phyloP scores from a whole-genome alignment of 225 moss, liverwort and hornwort genomes.

The Polytrichum commune region DNA sequence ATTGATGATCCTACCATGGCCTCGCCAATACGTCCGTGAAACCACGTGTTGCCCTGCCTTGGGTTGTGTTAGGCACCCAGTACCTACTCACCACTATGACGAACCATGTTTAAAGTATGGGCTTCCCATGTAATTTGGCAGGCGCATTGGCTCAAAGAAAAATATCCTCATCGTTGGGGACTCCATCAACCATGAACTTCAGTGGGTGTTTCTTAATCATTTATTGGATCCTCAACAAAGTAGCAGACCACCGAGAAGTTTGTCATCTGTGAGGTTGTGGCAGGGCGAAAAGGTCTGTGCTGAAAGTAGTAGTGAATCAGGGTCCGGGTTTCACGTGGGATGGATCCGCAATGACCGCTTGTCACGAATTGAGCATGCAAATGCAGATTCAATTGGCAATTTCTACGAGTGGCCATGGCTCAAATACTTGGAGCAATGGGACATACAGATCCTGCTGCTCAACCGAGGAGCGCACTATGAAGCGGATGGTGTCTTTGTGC shows the following conservation, averaged over 20 bases:
- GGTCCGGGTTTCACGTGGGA: slow-evolving; percentile 32
- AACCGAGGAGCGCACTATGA: slow-evolving; percentile 82
- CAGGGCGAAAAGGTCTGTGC: slow-evolving; percentile 27
- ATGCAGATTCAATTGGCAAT: slow-evolving; percentile 11
- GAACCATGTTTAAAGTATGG: no score
- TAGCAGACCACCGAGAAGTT: neutral
- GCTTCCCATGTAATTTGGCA: neutral
- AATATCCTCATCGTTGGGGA: slow-evolving; percentile 19
- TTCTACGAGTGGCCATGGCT: slow-evolving; percentile 56
- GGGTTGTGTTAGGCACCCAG: no score
- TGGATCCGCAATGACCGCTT: slow-evolving; percentile 56
- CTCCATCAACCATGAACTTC: slow-evolving; percentile 20
- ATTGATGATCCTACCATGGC: no score
- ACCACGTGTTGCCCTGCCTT: no score
- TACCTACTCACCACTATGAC: no score
- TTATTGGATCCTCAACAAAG: neutral
- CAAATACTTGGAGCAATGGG: slow-evolving; percentile 41
- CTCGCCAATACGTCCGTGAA: no score
- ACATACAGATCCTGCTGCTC: slow-evolving; percentile 53
- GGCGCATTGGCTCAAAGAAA: slow-evolving; percentile 10
- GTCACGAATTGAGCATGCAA: slow-evolving; percentile 8
- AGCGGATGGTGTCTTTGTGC: slow-evolving; percentile 32
- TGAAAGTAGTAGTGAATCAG: slow-evolving; percentile 17
- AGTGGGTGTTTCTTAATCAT: slow-evolving; percentile 16
- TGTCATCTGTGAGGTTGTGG: slow-evolving; percentile 4